Conservation (phyloP, 176 grass and related monocot species). For the Eleusine indica region DNA sequence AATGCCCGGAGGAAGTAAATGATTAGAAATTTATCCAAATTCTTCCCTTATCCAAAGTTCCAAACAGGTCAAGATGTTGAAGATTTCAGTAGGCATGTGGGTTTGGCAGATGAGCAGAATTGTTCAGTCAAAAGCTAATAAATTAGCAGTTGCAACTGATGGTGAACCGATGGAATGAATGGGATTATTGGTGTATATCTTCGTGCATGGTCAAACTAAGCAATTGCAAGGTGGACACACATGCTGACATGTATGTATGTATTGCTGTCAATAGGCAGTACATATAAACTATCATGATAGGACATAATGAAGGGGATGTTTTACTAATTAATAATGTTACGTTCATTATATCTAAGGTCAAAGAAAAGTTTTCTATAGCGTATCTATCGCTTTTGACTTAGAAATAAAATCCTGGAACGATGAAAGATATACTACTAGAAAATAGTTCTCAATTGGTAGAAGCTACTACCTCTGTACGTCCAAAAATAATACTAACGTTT, state of each 20-base stretch:
- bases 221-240: background rate
- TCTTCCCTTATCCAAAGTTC: background rate
- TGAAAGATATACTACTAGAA: background rate
- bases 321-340: background rate
- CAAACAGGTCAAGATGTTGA: background rate
- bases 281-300: background rate
- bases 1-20: background rate
- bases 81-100: background rate
- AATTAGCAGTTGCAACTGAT: background rate
- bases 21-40: background rate
- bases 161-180: slow-evolving; percentile 30
- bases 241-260: background rate
- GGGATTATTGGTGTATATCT: background rate
- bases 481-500: too few relatives aligned
- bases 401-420: background rate
- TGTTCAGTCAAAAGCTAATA: slow-evolving; percentile 28
- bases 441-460: background rate
- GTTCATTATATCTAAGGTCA: background rate
- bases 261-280: too few relatives aligned
- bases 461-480: background rate
- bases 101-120: background rate
- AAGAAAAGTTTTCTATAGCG: background rate
- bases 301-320: slow-evolving; percentile 1
- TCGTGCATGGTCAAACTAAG: background rate
- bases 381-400: slow-evolving; percentile 17